Percentiles rank a stretch among this genome's conserved stretches.
Conservation (phyloP, 2,329 filamentous ascomycete species). For the Metarhizium rileyi region DNA sequence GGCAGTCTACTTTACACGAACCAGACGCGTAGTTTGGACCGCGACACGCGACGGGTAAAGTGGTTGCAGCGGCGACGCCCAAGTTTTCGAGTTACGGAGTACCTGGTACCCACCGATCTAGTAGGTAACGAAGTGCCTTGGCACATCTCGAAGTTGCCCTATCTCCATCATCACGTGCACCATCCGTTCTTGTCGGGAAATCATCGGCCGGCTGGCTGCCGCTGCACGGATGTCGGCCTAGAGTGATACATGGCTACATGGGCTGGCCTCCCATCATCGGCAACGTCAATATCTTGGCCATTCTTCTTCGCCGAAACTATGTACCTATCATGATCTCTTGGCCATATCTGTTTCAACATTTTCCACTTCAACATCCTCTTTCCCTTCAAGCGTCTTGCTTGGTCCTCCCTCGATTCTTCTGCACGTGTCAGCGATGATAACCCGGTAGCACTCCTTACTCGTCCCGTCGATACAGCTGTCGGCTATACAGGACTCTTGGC, state of each 20-base stretch:
- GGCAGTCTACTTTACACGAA: constrained; percentile 11
- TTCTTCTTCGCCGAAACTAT: not conserved
- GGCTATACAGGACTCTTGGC: constrained; percentile 16
- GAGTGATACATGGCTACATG: constrained; percentile 4
- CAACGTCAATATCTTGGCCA: not conserved
- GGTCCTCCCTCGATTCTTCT: not conserved
- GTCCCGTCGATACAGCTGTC: constrained; percentile 25
- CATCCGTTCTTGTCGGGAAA: constrained; percentile 6
- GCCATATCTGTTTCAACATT: not conserved
- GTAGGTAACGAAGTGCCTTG: too few species aligned
- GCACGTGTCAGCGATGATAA: constrained; percentile 35
- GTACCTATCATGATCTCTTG: not conserved
- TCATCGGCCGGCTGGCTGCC: constrained; percentile 9
- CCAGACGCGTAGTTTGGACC: constrained; percentile 7
- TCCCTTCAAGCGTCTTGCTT: not conserved
- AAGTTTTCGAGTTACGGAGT: not conserved
- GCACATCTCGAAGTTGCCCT: not conserved
- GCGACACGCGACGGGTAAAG: not conserved
- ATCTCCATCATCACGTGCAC: constrained; percentile 14
- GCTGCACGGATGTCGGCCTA: not conserved
- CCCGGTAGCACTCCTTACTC: constrained; percentile 28
- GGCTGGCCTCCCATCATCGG: not conserved
- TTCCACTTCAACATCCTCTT: constrained; percentile 1
- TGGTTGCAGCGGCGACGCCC: constrained; percentile 14
- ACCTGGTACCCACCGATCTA: too few species aligned